Evolutionary conservation across 1,139 yeast genomes (phyloP), one percentile per base, ranked within the genome.

Genomic region (Magnusiomyces suaveolens): DNA sequence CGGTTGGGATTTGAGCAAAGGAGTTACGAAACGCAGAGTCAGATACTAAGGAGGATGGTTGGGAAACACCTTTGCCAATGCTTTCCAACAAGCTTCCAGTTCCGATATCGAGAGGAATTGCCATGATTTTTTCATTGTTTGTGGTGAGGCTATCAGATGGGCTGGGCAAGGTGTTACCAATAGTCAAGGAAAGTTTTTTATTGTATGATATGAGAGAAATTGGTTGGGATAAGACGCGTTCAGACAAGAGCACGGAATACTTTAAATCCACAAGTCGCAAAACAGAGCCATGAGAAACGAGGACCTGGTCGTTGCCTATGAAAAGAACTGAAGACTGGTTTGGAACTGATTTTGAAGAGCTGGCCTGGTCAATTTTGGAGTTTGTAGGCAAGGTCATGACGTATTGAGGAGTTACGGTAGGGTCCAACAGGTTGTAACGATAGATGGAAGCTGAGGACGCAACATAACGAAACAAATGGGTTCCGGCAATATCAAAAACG

Each of bases 61-160:
- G 59, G 38, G 63, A 61, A 44, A 82, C 72, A 29, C 87, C 81
- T 64, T 81, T 83, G 25, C 94, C 92, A 50, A 87, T 67, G 36
- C 88, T 82, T 62, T 87, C 92, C 58, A 81, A 77, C 59, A 88
- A 74, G 51, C 81, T 81, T 60, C 90, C 89, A 43, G 78, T 70
- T 1, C 95, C 95, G 20, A 83, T 80, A 59, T 82, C 81, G 38
- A 85, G 75, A 52, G 82, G 70, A 41, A 76, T 60, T 1, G 75
- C 72, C 36, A 73, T 70, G 29, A 76, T 57, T 21, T 47, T 55
- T 47, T 49, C 53, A 2, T 23, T 26, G 50, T 29, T 38, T 25
- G 46, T 3, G 26, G 50, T 33, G 39, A 46, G 46, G 24, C 6
- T 18, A 10, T 18, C 3, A 21, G 12, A 23, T 6, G 10, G 16